A percentile compares a stretch with the other conserved stretches of the same genome.
Evolutionary conservation across 352 stramenopile genomes (phyloP).

Genomic region (Globisporangium nagaii): DNA sequence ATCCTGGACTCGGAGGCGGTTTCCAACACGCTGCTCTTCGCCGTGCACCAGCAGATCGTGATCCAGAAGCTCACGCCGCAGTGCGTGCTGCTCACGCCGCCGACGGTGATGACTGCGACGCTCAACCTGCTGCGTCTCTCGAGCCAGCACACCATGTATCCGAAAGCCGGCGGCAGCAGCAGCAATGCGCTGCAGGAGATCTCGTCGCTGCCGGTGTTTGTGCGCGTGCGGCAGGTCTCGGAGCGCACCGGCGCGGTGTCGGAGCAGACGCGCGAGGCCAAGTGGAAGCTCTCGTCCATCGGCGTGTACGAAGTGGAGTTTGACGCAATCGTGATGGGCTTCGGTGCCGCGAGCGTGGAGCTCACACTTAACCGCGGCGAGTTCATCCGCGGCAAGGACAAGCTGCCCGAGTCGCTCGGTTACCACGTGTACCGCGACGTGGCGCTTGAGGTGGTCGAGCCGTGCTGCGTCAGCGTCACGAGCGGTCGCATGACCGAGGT

Average conservation of each 20-base stretch:
- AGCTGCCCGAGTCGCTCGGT: slow-evolving; percentile 26
- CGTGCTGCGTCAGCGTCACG: slow-evolving; percentile 51
- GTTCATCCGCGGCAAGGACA: slow-evolving; percentile 40
- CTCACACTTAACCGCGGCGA: slow-evolving; percentile 49
- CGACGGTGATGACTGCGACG: slow-evolving; percentile 31
- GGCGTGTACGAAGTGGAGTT: slow-evolving; percentile 64
- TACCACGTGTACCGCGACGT: slow-evolving; percentile 55
- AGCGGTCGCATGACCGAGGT: slow-evolving; percentile 52
- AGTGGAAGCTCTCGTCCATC: slow-evolving; percentile 47
- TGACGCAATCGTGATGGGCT: slow-evolving; percentile 45
- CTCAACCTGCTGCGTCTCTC: slow-evolving; percentile 58
- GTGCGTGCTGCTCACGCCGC: slow-evolving; percentile 49
- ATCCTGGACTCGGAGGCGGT: slow-evolving; percentile 45
- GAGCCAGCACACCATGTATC: slow-evolving; percentile 1
- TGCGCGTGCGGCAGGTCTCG: slow-evolving; percentile 44
- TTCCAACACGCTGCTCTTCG: slow-evolving; percentile 46
- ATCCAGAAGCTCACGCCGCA: slow-evolving; percentile 48
- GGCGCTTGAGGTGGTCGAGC: slow-evolving; percentile 35
- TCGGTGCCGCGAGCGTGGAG: slow-evolving; percentile 39
- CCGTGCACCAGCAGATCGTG: slow-evolving; percentile 44
- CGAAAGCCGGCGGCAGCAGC: not conserved
- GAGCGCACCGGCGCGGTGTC: slow-evolving; percentile 43
- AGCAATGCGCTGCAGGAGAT: slow-evolving; percentile 30
- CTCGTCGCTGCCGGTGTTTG: slow-evolving; percentile 39
- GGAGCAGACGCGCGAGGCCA: slow-evolving; percentile 39